phyloP scores from a whole-genome alignment of 2,329 filamentous ascomycete species.

The Botrytis paeoniae region DNA sequence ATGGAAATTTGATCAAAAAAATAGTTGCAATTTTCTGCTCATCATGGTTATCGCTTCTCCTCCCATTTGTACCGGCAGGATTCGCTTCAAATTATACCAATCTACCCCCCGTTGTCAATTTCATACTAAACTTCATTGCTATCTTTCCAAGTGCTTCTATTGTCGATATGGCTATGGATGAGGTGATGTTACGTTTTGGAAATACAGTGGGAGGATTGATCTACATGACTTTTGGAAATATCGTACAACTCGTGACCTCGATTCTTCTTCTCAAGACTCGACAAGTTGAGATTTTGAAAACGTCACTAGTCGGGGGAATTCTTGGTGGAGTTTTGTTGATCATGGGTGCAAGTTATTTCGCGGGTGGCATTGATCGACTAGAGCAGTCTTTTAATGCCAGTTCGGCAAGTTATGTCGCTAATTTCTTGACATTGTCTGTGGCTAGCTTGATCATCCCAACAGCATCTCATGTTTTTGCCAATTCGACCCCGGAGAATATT shows the following conservation, averaged over 20 bases:
- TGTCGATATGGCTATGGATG: slow-evolving; percentile 81
- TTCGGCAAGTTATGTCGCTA: slow-evolving; percentile 79
- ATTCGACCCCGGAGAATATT: neutral
- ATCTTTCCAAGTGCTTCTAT: slow-evolving; percentile 86
- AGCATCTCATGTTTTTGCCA: slow-evolving; percentile 61
- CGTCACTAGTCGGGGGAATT: slow-evolving; percentile 84
- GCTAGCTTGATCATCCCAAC: slow-evolving; percentile 84
- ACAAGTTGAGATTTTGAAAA: slow-evolving; percentile 74
- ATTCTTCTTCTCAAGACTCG: neutral
- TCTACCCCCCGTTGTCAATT: slow-evolving; percentile 61
- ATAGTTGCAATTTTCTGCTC: slow-evolving; percentile 57
- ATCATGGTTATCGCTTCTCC: slow-evolving; percentile 79
- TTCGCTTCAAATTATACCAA: slow-evolving; percentile 66
- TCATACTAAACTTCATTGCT: slow-evolving; percentile 86
- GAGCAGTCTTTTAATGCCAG: slow-evolving; percentile 88
- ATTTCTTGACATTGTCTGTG: slow-evolving; percentile 65
- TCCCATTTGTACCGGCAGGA: slow-evolving; percentile 72
- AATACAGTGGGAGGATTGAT: slow-evolving; percentile 81
- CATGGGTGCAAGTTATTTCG: slow-evolving; percentile 75
- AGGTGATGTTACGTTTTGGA: slow-evolving; percentile 73
- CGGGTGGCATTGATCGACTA: slow-evolving; percentile 60
- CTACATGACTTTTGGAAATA: slow-evolving; percentile 82
- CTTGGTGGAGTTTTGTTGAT: slow-evolving; percentile 54
- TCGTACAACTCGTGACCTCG: slow-evolving; percentile 51
- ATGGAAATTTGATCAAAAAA: neutral